These are phyloP conservation scores for Colletotrichum camelliae DNA, from an alignment of 2,329 filamentous ascomycete species.

Conservation along the genomic window DNA sequence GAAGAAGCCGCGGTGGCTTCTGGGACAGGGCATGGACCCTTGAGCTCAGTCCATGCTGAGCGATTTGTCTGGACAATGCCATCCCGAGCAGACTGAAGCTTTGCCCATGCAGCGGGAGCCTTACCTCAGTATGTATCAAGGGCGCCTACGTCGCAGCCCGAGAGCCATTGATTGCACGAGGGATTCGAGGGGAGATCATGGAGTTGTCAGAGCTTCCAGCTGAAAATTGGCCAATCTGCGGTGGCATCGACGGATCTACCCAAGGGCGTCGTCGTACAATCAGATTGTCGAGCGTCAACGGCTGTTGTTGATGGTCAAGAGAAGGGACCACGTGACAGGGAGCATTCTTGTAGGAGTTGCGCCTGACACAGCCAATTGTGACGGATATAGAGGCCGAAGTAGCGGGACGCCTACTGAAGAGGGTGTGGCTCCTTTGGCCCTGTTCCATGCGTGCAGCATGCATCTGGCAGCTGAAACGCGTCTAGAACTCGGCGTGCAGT, in stretches of 20 bases:
- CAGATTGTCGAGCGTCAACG: background rate
- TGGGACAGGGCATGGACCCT: background rate
- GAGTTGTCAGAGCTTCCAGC: background rate
- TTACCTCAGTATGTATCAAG: background rate
- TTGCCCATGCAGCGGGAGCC: background rate
- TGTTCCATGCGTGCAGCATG: conserved; percentile 19
- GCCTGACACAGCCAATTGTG: background rate
- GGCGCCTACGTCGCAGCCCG: background rate
- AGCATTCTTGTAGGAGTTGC: background rate
- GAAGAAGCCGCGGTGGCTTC: background rate
- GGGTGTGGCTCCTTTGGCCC: background rate
- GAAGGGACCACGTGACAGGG: background rate
- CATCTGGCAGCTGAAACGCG: conserved; percentile 16
- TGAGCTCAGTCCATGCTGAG: background rate
- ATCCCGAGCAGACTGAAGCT: background rate
- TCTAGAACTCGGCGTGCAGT: conserved; percentile 9
- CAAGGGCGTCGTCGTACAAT: background rate
- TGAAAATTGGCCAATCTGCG: background rate
- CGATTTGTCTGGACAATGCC: background rate
- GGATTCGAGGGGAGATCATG: background rate
- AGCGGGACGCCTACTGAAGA: background rate
- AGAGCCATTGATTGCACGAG: background rate
- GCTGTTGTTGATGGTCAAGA: background rate
- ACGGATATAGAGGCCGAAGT: background rate
- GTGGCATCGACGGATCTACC: background rate